Evolutionary conservation across 805 yeast species (phyloP).

Genomic region (Candida ortonii): DNA sequence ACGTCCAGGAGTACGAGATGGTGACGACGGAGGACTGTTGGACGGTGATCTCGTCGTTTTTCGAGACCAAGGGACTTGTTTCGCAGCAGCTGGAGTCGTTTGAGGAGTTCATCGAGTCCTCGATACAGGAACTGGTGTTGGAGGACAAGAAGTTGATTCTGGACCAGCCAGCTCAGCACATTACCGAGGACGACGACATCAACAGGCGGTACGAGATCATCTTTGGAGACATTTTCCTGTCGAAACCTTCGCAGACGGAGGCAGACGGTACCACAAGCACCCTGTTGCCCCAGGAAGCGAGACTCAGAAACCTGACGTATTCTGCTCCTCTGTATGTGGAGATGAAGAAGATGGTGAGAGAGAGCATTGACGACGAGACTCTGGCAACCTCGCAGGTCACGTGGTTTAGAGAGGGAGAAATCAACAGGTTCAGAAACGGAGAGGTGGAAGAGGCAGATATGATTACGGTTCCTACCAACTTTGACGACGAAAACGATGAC

Average conservation of each 20-base stretch:
- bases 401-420: slow-evolving; percentile 55
- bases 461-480: slow-evolving; percentile 28
- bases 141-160: slow-evolving; percentile 92
- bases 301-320: slow-evolving; percentile 92
- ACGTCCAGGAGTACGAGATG: slow-evolving; percentile 52
- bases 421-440: slow-evolving; percentile 39
- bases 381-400: slow-evolving; percentile 50
- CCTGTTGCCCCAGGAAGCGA: slow-evolving; percentile 96
- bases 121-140: slow-evolving; percentile 94
- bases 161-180: slow-evolving; percentile 98
- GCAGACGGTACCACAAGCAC: slow-evolving; percentile 99
- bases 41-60: slow-evolving; percentile 95
- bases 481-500: slow-evolving; percentile 66
- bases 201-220: slow-evolving; percentile 92
- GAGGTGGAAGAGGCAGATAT: slow-evolving; percentile 25
- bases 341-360: slow-evolving; percentile 86
- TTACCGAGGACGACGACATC: slow-evolving; percentile 83
- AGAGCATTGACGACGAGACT: slow-evolving; percentile 70
- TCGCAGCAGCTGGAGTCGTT: slow-evolving; percentile 98
- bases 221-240: slow-evolving; percentile 95
- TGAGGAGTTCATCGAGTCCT: slow-evolving; percentile 94
- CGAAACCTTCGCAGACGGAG: slow-evolving; percentile 97
- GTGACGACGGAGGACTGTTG: slow-evolving; percentile 99
- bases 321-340: slow-evolving; percentile 96
- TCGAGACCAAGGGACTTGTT: slow-evolving; percentile 93